Evolutionary conservation across 2,329 filamentous ascomycete species (phyloP), one percentile per base, ranked within the genome.

Genomic region (Fusarium sp.): DNA sequence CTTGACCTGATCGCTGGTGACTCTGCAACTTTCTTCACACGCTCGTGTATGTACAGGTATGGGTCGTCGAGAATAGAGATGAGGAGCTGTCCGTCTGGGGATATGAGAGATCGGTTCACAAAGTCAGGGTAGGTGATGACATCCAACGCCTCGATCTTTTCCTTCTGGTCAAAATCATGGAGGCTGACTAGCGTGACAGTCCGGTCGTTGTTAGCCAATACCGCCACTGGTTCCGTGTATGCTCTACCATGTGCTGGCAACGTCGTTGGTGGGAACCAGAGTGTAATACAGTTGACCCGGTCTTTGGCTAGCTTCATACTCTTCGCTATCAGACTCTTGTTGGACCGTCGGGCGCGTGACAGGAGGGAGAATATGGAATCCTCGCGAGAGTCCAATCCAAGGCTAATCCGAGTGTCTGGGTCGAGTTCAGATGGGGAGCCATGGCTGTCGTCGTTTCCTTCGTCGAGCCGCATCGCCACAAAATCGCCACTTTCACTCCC

Each of bases 61-160:
- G 94, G 91, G 73, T 95, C 92, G 76, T 99, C 96, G 40, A 95
- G 92, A 43, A 98, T 92, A 3, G 94, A 93, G 7, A 95, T 87
- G 20, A 98, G 84, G 13, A 95, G 81, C 20, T 86, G 87, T 1
- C 95, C 95, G 77, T 98, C 92, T 0, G 95, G 96, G 8, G 95
- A 98, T 53, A 99, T 91, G n/a, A 95, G 89, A 34, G 95, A 93
- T 75, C 97, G 94, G 75, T 99, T 99, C 82, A 98, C 95, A 69
- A 90, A 92, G 76, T 95, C 92, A 7, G 92, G 91, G 69, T 97
- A 91, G 6, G 88, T 85, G 54, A 98, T 82, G 43, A 90, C 86
- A 56, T 92, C 89, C 22, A 97, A 81, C 36, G 91, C 84, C 63
- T 92, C 85, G 15, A 79, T 78, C 48, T 79, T 78, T 17, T 82